Conservation (phyloP, 495 filamentous ascomycete species). For the Podospora didyma region DNA sequence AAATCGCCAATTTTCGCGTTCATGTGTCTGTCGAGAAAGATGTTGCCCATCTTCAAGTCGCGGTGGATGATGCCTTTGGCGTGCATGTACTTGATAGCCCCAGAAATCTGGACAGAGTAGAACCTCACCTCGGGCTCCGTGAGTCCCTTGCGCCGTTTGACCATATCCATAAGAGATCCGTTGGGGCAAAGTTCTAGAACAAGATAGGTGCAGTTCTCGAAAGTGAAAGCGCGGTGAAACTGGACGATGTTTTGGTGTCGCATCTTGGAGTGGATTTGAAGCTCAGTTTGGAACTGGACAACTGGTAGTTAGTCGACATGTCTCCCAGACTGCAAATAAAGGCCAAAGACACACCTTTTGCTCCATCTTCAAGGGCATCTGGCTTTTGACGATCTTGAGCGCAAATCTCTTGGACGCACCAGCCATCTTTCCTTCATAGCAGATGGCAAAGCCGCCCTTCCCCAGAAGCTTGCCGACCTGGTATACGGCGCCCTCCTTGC, state of each 20-base stretch:
- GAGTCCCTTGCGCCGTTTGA: constrained; percentile 78
- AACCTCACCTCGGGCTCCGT: constrained; percentile 89
- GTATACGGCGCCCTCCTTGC: constrained; percentile 71
- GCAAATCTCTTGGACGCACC: constrained; percentile 66
- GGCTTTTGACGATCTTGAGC: constrained; percentile 85
- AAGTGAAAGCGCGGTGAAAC: constrained; percentile 92
- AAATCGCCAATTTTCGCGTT: constrained; percentile 98
- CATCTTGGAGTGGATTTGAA: constrained; percentile 98
- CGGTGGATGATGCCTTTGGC: constrained; percentile 91
- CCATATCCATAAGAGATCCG: constrained; percentile 98
- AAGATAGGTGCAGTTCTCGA: constrained; percentile 82
- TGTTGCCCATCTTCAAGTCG: constrained; percentile 96
- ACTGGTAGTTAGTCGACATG: constrained; percentile 29
- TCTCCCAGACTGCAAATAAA: not conserved
- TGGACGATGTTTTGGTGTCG: constrained; percentile 89
- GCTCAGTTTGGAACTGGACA: constrained; percentile 85
- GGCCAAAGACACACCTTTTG: constrained; percentile 65
- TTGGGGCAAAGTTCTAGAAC: constrained; percentile 92
- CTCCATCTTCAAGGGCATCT: constrained; percentile 76
- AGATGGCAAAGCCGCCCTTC: constrained; percentile 94
- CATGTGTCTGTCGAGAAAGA: constrained; percentile 95
- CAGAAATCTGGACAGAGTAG: constrained; percentile 88
- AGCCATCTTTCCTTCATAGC: constrained; percentile 68
- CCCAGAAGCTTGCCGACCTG: constrained; percentile 78
- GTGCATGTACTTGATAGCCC: constrained; percentile 97